Evolutionary conservation across 2,329 filamentous ascomycete species (phyloP).

Genomic region (Coniella vitis): DNA sequence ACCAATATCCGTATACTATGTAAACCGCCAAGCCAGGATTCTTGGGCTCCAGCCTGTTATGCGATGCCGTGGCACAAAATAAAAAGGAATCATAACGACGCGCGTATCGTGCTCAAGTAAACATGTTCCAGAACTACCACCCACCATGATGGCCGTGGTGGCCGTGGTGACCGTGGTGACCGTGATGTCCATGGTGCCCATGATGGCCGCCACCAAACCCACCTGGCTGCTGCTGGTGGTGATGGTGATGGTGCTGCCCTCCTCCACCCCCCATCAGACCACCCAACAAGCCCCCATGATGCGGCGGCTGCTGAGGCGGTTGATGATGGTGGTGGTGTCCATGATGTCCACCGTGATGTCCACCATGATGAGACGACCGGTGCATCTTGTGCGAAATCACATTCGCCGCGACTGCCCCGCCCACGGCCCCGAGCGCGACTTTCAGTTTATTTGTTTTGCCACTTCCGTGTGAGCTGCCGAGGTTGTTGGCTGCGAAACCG

Average conservation of each 20-base stretch:
- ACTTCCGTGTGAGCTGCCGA: conserved; percentile 19
- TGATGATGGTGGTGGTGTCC: too few relatives aligned
- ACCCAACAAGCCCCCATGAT: too few relatives aligned
- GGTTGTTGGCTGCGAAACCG: conserved; percentile 36
- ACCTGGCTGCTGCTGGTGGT: neutral
- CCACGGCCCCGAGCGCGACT: conserved; percentile 44
- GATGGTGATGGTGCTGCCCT: too few relatives aligned
- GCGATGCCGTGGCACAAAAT: too few relatives aligned
- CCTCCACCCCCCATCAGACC: too few relatives aligned
- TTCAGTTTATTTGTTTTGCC: conserved; percentile 45
- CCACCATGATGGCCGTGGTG: conserved; percentile 4
- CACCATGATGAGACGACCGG: conserved; percentile 17
- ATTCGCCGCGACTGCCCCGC: conserved; percentile 50
- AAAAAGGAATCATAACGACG: neutral
- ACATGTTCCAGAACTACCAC: neutral
- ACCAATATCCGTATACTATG: too few relatives aligned
- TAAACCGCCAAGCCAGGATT: too few relatives aligned
- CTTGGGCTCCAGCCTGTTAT: too few relatives aligned
- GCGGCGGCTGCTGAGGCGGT: too few relatives aligned
- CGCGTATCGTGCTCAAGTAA: neutral
- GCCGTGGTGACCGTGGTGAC: conserved; percentile 5
- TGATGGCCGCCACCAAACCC: conserved; percentile 3
- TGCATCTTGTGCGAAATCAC: conserved; percentile 38
- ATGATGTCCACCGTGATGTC: conserved; percentile 3
- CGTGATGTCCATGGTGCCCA: conserved; percentile 7